Conservation (phyloP, 805 yeast genomes). For the Spathaspora sp. region DNA sequence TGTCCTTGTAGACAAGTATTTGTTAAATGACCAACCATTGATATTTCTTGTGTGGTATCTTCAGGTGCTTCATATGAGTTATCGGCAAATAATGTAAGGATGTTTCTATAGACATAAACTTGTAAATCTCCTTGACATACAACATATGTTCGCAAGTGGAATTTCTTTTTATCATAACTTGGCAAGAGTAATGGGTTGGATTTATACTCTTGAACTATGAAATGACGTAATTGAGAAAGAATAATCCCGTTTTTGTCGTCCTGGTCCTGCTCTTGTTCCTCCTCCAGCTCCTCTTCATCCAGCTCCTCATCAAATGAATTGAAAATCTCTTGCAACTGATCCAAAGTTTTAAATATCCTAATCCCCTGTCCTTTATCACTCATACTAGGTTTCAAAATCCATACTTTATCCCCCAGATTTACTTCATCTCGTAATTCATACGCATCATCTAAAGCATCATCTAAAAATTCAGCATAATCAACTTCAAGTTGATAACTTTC, state of each 20-base stretch:
- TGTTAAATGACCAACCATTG: constrained; percentile 78
- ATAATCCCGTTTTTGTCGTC: constrained; percentile 59
- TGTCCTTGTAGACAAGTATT: constrained; percentile 84
- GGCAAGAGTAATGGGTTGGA: constrained; percentile 62
- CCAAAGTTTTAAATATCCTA: constrained; percentile 70
- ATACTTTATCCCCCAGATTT: constrained; percentile 55
- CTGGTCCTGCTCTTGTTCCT: constrained; percentile 34
- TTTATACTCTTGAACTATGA: constrained; percentile 82
- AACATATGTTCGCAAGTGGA: constrained; percentile 86
- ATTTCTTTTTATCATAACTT: constrained; percentile 64
- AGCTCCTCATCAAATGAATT: constrained; percentile 81
- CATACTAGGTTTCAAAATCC: constrained; percentile 96
- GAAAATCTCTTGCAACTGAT: constrained; percentile 78
- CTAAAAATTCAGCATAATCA: constrained; percentile 94
- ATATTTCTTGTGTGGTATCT: constrained; percentile 26
- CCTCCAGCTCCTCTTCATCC: constrained; percentile 56
- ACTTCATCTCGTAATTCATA: constrained; percentile 84
- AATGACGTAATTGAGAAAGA: constrained; percentile 85
- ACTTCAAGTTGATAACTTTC: constrained; percentile 77
- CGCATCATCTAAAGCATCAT: constrained; percentile 88
- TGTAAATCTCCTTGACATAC: constrained; percentile 68
- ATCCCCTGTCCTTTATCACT: constrained; percentile 97
- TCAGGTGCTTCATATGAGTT: constrained; percentile 39
- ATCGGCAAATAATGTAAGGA: constrained; percentile 79
- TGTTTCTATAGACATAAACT: constrained; percentile 76